Percentiles rank a stretch among this genome's conserved stretches.
Conservation (phyloP, 768 basidiomycete species). For the Russula griseocarnosa region DNA sequence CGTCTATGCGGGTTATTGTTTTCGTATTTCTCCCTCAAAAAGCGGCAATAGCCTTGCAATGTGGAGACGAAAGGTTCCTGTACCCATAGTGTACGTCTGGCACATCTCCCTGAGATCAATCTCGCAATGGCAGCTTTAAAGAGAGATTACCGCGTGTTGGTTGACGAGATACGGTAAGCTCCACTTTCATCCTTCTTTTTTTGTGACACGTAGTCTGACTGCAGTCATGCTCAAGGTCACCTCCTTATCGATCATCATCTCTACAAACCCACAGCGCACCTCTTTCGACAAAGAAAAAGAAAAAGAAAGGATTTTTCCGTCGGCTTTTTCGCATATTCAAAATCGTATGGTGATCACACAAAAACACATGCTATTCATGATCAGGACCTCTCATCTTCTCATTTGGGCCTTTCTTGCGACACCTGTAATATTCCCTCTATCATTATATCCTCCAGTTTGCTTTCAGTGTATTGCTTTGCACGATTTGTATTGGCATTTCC, state of each 20-base stretch:
- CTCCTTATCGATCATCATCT: slow-evolving; percentile 17
- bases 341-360: slow-evolving; percentile 22
- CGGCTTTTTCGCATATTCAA: slow-evolving; percentile 26
- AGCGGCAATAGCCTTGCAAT: slow-evolving; percentile 30
- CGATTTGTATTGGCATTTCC: slow-evolving; percentile 17
- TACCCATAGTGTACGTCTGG: slow-evolving; percentile 22
- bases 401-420: slow-evolving; percentile 4
- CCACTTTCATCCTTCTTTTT: background rate
- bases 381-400: background rate
- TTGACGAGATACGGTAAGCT: slow-evolving; percentile 26
- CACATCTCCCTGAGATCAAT: slow-evolving; percentile 22
- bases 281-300: slow-evolving; percentile 25
- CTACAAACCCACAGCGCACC: background rate
- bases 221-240: slow-evolving; percentile 4
- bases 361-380: background rate
- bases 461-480: slow-evolving; percentile 21
- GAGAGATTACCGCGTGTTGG: slow-evolving; percentile 23
- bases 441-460: slow-evolving; percentile 19
- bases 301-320: slow-evolving; percentile 29
- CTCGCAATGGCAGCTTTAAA: slow-evolving; percentile 26
- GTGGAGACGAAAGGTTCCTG: slow-evolving; percentile 28
- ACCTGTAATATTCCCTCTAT: slow-evolving; percentile 17
- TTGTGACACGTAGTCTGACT: background rate
- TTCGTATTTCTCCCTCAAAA: slow-evolving; percentile 29
- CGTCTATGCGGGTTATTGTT: slow-evolving; percentile 21